Base-by-base conservation (phyloP, 2,329 filamentous ascomycete species). In the Basipetospora chlamydospora region DNA sequence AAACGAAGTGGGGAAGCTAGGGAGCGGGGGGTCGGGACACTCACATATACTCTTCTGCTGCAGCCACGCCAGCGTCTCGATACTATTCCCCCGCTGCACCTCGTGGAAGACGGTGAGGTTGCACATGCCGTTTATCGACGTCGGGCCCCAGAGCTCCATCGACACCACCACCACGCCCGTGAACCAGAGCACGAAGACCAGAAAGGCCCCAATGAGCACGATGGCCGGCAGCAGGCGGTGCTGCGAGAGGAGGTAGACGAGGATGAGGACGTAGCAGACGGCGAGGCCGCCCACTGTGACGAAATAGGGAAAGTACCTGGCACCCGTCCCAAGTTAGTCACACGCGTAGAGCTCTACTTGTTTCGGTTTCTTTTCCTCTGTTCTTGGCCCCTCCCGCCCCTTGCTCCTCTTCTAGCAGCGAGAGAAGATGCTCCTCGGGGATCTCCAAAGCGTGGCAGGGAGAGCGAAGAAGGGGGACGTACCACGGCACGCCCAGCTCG, bases 291-390 rank as follows among this genome's bases (percentile, higher is more conserved):
- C 57, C 38, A 73, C 66, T 15, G 70, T 72, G 38, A 80, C 68
- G 53, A 65, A 73, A 61, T 79, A 80, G 7, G 74, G 61, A 43
- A 80, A 78, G 54, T 79, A 79, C 74, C 74, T 78, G 46, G 3
- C 8, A 29, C n/a, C n/a, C n/a, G n/a, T n/a, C n/a, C n/a, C n/a
- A n/a, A n/a, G n/a, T n/a, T n/a, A n/a, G n/a, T n/a, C n/a, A n/a
- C n/a, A n/a, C n/a, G n/a, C n/a, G n/a, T n/a, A n/a, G n/a, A n/a
- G n/a, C n/a, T n/a, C n/a, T n/a, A n/a, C n/a, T n/a, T n/a, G n/a
- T n/a, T n/a, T n/a, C n/a, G n/a, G n/a, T n/a, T n/a, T n/a, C n/a
- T n/a, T n/a, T n/a, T n/a, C n/a, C n/a, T n/a, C n/a, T n/a, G n/a
- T n/a, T n/a, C n/a, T n/a, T n/a, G n/a, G n/a, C n/a, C n/a, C n/a